Base-by-base conservation (phyloP, 768 basidiomycete species). In the Pluteus cervinus region DNA sequence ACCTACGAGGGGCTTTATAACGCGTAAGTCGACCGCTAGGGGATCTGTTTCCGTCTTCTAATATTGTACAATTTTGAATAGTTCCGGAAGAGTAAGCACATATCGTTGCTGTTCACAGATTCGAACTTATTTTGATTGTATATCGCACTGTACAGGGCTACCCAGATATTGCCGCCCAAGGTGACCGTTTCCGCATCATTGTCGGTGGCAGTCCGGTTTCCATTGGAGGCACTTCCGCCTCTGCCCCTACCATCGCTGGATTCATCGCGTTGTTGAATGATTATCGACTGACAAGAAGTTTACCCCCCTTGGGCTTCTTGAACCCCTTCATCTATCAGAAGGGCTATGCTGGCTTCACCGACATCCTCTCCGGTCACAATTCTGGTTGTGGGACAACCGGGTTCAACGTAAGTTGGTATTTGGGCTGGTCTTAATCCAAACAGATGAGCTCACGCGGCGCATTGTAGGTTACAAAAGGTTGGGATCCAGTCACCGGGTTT, bases 81-180 rank as follows among this genome's bases (percentile, higher is more conserved):
- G 76, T n/a, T 10, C 42, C 15, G 79, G 79, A n/a, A 68, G 79
- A 26, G 79, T 79, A 56, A 50, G 72, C 47, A 9, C 9, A 7
- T 21, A 3, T 25, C 31, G 22, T 32, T 29, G 3, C 7, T 35
- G 11, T 23, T 33, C 25, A 15, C 16, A 14, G n/a, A 24, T 25
- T 23, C n/a, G 10, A 4, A 26, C 17, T 40, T 33, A 14, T 12
- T 8, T 25, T n/a, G 18, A 18, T 7, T 6, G 4, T 17, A n/a
- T 28, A 40, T 11, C 26, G 10, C 7, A 15, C 30, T 24, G 39
- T 28, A 8, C 41, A 73, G 77, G 82, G 61, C 8, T 63, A 66
- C 47, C 84, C 82, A 7, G 84, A 86, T 45, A 79, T 86, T 23
- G 60, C 81, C 0, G 80, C 83, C 0, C 80, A 80, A 49, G 64